These are phyloP conservation scores for Venturia aucupariae DNA, from an alignment of 2,329 filamentous ascomycete species.

Conservation along the genomic window DNA sequence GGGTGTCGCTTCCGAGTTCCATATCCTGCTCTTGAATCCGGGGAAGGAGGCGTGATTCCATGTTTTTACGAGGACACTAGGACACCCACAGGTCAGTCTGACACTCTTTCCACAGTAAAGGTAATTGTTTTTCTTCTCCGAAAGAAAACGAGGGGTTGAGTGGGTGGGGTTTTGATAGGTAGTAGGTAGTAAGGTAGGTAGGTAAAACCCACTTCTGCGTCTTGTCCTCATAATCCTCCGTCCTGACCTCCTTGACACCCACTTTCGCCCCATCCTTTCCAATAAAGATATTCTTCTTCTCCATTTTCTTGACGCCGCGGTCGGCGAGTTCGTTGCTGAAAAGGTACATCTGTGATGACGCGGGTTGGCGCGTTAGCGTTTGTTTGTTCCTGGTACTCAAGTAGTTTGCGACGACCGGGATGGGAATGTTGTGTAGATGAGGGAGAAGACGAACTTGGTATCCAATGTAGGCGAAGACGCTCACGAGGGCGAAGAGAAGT, in stretches of 20 bases:
- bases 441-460: slow-evolving; percentile 44
- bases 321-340: slow-evolving; percentile 57
- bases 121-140: background rate
- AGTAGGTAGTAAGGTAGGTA: no score
- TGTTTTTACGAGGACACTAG: slow-evolving; percentile 39
- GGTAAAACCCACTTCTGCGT: slow-evolving; percentile 52
- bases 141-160: background rate
- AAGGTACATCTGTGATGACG: slow-evolving; percentile 47
- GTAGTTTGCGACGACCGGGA: background rate
- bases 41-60: slow-evolving; percentile 34
- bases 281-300: slow-evolving; percentile 65
- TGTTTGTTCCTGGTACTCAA: background rate
- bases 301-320: slow-evolving; percentile 59
- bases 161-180: background rate
- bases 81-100: background rate
- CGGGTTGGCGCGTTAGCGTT: background rate
- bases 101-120: no score
- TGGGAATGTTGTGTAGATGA: no score
- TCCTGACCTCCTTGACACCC: slow-evolving; percentile 57
- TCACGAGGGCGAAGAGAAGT: slow-evolving; percentile 51
- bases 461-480: slow-evolving; percentile 52
- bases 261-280: slow-evolving; percentile 63
- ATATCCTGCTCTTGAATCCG: slow-evolving; percentile 27
- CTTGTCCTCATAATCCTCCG: slow-evolving; percentile 63
- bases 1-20: slow-evolving; percentile 22